Conservation (phyloP, 768 basidiomycete species). For the Lentinula detonsa region DNA sequence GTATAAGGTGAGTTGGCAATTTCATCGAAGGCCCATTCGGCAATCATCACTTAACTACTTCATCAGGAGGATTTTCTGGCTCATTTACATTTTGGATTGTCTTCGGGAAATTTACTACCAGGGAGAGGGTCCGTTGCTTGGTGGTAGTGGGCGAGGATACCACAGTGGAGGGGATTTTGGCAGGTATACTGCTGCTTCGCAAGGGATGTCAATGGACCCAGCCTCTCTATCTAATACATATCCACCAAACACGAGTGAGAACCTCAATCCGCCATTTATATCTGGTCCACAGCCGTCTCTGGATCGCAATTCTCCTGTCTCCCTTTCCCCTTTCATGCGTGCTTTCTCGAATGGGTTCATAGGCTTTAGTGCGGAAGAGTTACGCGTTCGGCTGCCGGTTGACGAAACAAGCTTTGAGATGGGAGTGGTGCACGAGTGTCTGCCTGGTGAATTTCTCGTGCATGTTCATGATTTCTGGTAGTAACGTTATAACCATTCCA, state of each 20-base stretch:
- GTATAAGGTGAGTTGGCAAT: constrained; percentile 37
- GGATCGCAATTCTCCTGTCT: constrained; percentile 13
- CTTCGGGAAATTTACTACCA: constrained; percentile 7
- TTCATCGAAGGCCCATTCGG: not conserved
- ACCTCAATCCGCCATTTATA: not conserved
- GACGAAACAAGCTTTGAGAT: constrained; percentile 82
- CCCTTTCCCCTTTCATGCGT: constrained; percentile 1
- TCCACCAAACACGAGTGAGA: not conserved
- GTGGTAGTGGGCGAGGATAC: constrained; percentile 4
- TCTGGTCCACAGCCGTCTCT: not conserved
- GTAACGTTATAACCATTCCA: constrained; percentile 17
- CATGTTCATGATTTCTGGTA: not conserved
- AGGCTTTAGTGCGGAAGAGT: constrained; percentile 29
- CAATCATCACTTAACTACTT: not conserved
- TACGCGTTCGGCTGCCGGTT: constrained; percentile 64
- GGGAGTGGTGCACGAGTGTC: constrained; percentile 44
- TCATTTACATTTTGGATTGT: constrained; percentile 5
- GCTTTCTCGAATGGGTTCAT: constrained; percentile 6
- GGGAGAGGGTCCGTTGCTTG: constrained; percentile 1
- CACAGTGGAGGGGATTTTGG: not conserved
- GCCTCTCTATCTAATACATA: not conserved
- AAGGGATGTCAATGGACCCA: not conserved
- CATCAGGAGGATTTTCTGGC: constrained; percentile 9
- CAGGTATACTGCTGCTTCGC: no score
- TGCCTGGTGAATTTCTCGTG: constrained; percentile 31